Percentiles rank a stretch among this genome's conserved stretches.
These are phyloP conservation scores for Brettanomyces sp. DNA, from an alignment of 805 yeast species.

Conservation along the genomic window DNA sequence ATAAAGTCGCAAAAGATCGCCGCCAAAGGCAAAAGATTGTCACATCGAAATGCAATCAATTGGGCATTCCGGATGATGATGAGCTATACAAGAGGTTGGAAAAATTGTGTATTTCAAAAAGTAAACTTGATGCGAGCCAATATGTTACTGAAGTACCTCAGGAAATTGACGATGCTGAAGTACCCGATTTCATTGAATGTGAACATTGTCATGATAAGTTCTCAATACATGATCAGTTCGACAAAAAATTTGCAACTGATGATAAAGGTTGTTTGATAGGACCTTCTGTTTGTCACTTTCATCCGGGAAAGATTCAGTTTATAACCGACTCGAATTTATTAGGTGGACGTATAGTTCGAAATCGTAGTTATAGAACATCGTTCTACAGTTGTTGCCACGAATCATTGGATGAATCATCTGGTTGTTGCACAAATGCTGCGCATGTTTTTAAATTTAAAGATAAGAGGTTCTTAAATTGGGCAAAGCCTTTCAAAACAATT, in stretches of 20 bases:
- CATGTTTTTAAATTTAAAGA: slow-evolving; percentile 58
- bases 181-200: slow-evolving; percentile 15
- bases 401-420: slow-evolving; percentile 43
- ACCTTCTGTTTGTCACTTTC: slow-evolving; percentile 16
- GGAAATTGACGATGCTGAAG: neutral
- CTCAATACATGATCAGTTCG: slow-evolving; percentile 9
- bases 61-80: neutral
- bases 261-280: neutral
- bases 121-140: slow-evolving; percentile 34
- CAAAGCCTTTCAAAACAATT: slow-evolving; percentile 41
- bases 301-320: slow-evolving; percentile 21
- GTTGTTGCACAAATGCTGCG: slow-evolving; percentile 40
- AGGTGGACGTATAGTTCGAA: slow-evolving; percentile 14
- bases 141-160: slow-evolving; percentile 37
- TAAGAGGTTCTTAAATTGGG: slow-evolving; percentile 40
- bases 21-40: slow-evolving; percentile 5
- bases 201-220: slow-evolving; percentile 17
- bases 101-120: slow-evolving; percentile 27
- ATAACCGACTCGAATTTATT: slow-evolving; percentile 14
- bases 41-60: neutral
- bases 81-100: slow-evolving; percentile 17
- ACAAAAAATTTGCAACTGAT: neutral
- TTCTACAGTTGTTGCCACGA: slow-evolving; percentile 56
- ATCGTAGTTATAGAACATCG: slow-evolving; percentile 24
- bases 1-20: slow-evolving; percentile 22